A percentile compares a stretch with the other conserved stretches of the same genome.
Evolutionary conservation across 179 eudicot species (phyloP).

Genomic region (Patellifolia procumbens): DNA sequence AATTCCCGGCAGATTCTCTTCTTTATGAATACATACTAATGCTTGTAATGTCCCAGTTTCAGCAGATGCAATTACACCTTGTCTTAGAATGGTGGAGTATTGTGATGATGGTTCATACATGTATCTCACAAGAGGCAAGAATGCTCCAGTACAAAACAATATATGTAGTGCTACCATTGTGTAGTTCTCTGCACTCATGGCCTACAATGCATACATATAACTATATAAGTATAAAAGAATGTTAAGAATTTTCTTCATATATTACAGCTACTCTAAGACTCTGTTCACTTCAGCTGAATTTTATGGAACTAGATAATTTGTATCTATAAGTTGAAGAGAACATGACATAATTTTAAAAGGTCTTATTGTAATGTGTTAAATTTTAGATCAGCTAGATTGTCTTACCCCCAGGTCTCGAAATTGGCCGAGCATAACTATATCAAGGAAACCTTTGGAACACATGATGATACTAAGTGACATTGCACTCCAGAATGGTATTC

Average conservation of each 20-base stretch:
- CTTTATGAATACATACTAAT: conserved; percentile 26
- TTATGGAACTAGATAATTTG: neutral
- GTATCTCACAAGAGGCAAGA: conserved; percentile 17
- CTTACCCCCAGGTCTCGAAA: conserved; percentile 17
- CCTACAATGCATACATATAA: conserved; percentile 21
- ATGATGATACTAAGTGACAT: conserved; percentile 25
- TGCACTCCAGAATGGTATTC: conserved; percentile 10
- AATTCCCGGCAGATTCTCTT: conserved; percentile 30
- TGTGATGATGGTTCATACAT: conserved; percentile 26
- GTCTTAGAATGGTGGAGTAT: conserved; percentile 25
- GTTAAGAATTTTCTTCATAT: too few relatives aligned
- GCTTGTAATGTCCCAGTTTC: conserved; percentile 21
- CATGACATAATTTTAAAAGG: neutral
- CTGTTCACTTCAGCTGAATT: too few relatives aligned
- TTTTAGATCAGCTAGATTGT: neutral
- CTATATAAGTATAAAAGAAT: too few relatives aligned
- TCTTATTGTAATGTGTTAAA: neutral
- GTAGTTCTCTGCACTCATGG: conserved; percentile 9
- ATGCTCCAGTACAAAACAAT: neutral
- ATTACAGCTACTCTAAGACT: too few relatives aligned
- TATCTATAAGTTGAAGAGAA: neutral
- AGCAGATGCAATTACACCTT: conserved; percentile 9
- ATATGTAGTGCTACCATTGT: conserved; percentile 16
- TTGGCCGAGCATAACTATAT: conserved; percentile 8
- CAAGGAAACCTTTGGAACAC: conserved; percentile 33